Conservation (phyloP, 2,329 filamentous ascomycete species). For the Fusarium xyrophilum region DNA sequence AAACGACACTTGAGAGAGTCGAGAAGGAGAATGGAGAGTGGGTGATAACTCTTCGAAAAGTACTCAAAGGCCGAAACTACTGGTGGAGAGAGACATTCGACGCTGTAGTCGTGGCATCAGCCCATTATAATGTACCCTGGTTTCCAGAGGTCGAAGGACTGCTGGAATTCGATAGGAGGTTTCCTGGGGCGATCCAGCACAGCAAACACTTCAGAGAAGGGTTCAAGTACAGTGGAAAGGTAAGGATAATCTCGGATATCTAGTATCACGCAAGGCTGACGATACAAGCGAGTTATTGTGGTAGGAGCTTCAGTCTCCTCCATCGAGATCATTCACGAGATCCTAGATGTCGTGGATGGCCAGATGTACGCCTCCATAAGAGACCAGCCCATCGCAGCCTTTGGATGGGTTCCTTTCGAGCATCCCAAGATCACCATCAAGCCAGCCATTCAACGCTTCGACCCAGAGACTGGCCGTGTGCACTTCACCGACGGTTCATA, state of each 20-base stretch:
- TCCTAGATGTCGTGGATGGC: not conserved
- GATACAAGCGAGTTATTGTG: conserved; percentile 15
- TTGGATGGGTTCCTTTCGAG: conserved; percentile 22
- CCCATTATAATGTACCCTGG: conserved; percentile 28
- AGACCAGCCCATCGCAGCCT: conserved; percentile 7
- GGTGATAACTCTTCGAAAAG: conserved; percentile 17
- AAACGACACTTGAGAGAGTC: conserved; percentile 8
- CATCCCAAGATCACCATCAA: conserved; percentile 26
- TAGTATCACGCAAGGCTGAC: not conserved
- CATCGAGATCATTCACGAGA: conserved; percentile 18
- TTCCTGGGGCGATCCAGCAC: conserved; percentile 6
- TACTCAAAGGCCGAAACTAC: conserved; percentile 10
- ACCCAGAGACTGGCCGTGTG: not conserved
- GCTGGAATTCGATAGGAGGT: conserved; percentile 2
- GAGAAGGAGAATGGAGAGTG: conserved; percentile 13
- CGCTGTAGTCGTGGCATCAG: conserved; percentile 20
- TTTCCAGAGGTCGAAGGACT: conserved; percentile 17
- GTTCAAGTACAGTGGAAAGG: conserved; percentile 10
- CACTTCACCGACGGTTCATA: conserved; percentile 15
- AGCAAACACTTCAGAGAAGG: conserved; percentile 22
- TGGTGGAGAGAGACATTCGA: conserved; percentile 30
- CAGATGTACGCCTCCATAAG: conserved; percentile 18
- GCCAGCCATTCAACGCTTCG: conserved; percentile 9
- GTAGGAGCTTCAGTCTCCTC: conserved; percentile 26
- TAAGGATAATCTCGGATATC: accelerated